These are phyloP conservation scores for Naganishia onofrii DNA, from an alignment of 768 basidiomycete species.

Conservation along the genomic window DNA sequence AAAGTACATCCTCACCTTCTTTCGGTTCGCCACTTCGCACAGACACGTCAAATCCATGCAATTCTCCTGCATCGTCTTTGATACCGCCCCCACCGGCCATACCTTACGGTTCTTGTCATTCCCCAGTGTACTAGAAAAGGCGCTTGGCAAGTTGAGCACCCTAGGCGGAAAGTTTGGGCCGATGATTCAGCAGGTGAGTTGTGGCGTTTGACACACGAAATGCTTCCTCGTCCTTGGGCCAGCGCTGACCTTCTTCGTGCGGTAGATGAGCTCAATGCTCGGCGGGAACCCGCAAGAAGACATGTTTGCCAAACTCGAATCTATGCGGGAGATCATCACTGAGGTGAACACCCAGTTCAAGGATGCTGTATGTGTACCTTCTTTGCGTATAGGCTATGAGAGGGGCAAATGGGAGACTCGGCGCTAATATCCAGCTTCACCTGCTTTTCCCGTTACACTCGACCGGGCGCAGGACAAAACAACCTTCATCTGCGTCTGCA, in stretches of 20 bases:
- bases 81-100: conserved; percentile 97
- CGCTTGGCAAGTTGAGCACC: conserved; percentile 85
- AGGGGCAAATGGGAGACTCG: no score
- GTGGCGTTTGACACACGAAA: neutral
- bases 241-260: neutral
- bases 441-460: neutral
- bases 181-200: conserved; percentile 76
- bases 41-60: conserved; percentile 99
- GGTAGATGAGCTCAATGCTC: conserved; percentile 91
- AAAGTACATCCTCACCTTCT: neutral
- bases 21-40: neutral
- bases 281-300: conserved; percentile 90
- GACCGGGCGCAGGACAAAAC: conserved; percentile 75
- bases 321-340: conserved; percentile 93
- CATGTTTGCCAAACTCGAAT: conserved; percentile 97
- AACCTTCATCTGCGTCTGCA: conserved; percentile 97
- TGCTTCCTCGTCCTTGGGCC: neutral
- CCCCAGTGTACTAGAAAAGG: conserved; percentile 95
- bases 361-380: conserved; percentile 70
- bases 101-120: conserved; percentile 98
- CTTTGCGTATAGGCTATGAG: no score
- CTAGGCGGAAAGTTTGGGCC: conserved; percentile 95
- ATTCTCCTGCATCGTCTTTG: conserved; percentile 99
- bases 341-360: conserved; percentile 99
- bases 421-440: neutral